These are phyloP conservation scores for Epichloe scottii DNA, from an alignment of 2,329 filamentous ascomycete species.

Conservation along the genomic window DNA sequence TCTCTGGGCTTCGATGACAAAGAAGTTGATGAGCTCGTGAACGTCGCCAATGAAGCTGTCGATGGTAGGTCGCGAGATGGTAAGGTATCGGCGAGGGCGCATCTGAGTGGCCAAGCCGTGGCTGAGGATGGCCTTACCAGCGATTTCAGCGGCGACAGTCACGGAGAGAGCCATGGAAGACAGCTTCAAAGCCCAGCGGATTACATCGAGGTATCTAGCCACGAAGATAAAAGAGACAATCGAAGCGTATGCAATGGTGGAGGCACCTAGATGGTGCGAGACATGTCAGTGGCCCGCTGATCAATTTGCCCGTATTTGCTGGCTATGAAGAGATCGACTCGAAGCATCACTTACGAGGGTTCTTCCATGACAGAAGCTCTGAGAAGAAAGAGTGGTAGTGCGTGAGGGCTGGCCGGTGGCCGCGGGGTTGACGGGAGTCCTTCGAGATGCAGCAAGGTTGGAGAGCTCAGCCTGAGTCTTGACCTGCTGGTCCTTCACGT, in stretches of 20 bases:
- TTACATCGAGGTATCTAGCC: conserved; percentile 51
- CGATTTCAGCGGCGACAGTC: conserved; percentile 47
- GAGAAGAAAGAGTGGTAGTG: conserved; percentile 62
- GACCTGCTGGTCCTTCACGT: conserved; percentile 41
- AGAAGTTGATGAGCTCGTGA: conserved; percentile 59
- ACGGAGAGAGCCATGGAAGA: conserved; percentile 50
- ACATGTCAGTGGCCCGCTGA: conserved; percentile 2
- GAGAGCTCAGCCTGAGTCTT: conserved; percentile 45
- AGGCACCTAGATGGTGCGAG: conserved; percentile 35
- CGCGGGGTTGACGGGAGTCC: conserved; percentile 38
- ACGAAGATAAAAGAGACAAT: conserved; percentile 48
- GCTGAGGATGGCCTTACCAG: conserved; percentile 48
- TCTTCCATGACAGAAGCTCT: conserved; percentile 57
- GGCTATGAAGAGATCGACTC: neutral
- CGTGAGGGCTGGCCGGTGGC: conserved; percentile 52
- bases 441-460: conserved; percentile 44
- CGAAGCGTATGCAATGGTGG: conserved; percentile 49
- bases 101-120: conserved; percentile 52
- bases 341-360: conserved; percentile 39
- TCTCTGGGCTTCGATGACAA: conserved; percentile 56
- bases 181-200: conserved; percentile 53
- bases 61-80: conserved; percentile 48
- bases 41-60: conserved; percentile 49
- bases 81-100: conserved; percentile 56
- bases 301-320: neutral